Base-by-base conservation (phyloP, 192 early-diverging fungal genomes). In the Backusella parvicylindrica region DNA sequence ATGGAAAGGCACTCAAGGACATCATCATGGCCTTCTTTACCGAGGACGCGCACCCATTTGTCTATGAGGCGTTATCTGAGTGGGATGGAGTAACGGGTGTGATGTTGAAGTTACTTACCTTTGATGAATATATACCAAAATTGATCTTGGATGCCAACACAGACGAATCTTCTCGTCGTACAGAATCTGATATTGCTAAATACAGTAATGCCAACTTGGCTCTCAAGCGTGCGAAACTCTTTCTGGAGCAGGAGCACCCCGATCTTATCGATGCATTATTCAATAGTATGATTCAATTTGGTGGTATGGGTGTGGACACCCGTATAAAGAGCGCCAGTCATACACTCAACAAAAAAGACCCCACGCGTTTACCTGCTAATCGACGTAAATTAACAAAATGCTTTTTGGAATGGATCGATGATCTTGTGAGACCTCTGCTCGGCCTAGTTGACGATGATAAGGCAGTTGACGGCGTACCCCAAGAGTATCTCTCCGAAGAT, bases 341-440 rank as follows among this genome's bases (percentile, higher is more conserved):
- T 2, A 77, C 31, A 15, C 31, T n/a, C 30, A 21, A n/a, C 23
- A 74, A 70, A 31, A 71, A 77, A n/a, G 63, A 77, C 21, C 69
- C 35, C 4, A 31, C 70, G 11, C 30, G 21, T 6, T 6, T 63
- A 30, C 72, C 77, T 11, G 68, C 69, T 13, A 71, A 75, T 23
- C 37, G 77, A 64, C 37, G 77, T 9, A 71, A 73, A 26, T 23
- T 81, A 16, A 72, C 75, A 26, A 37, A 18, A 6, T 37, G 63
- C 30, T 65, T 72, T 30, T 38, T 81, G 13, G 64, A 71, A 56
- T 81, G 79, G 79, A 77, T 81, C 56, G 79, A 81, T 50, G 75
- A 76, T 30, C 33, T 76, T 18, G 79, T 81, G 26, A 56, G 28
- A 64, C 70, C 70, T 2, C n/a, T 71, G 21, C 73, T 80, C n/a